Percentiles rank a stretch among this genome's conserved stretches.
Evolutionary conservation across 108 stramenopile species (phyloP).

Genomic region (Craspedostauros australis): DNA sequence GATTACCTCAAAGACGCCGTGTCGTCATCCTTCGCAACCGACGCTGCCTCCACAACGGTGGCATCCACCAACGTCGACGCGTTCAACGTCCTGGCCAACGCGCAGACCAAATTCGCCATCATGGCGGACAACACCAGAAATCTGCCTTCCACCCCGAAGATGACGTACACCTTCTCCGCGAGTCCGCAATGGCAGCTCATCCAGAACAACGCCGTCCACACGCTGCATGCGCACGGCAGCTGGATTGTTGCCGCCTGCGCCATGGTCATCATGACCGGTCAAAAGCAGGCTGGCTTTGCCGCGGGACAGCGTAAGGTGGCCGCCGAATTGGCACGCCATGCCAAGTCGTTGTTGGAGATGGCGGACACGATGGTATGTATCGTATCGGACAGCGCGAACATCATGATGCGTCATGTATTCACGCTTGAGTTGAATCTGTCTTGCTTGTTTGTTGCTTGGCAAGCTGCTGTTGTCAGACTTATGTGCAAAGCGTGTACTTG

Average conservation of each 20-base stretch:
- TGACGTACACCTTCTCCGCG: background rate
- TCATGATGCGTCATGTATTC: too few relatives aligned
- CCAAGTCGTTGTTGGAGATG: background rate
- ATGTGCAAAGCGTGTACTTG: too few relatives aligned
- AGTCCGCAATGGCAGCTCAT: background rate
- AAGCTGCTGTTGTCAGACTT: too few relatives aligned
- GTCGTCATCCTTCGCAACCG: too few relatives aligned
- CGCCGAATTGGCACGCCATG: background rate
- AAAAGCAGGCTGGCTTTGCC: background rate
- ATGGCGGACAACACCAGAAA: constrained; percentile 5
- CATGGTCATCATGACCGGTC: background rate
- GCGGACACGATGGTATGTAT: background rate
- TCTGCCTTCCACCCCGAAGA: too few relatives aligned
- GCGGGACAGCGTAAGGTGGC: background rate
- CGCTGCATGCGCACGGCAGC: background rate
- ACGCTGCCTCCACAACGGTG: too few relatives aligned
- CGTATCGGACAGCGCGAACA: too few relatives aligned
- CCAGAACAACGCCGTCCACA: background rate
- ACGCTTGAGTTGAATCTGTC: too few relatives aligned
- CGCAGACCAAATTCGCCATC: constrained; percentile 3
- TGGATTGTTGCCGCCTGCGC: background rate
- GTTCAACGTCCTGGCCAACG: background rate
- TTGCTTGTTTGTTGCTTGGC: too few relatives aligned
- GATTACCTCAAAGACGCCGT: too few relatives aligned
- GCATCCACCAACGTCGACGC: too few relatives aligned